These are phyloP conservation scores for Ensete glaucum DNA, from an alignment of 176 grass and related monocot species.

Conservation along the genomic window DNA sequence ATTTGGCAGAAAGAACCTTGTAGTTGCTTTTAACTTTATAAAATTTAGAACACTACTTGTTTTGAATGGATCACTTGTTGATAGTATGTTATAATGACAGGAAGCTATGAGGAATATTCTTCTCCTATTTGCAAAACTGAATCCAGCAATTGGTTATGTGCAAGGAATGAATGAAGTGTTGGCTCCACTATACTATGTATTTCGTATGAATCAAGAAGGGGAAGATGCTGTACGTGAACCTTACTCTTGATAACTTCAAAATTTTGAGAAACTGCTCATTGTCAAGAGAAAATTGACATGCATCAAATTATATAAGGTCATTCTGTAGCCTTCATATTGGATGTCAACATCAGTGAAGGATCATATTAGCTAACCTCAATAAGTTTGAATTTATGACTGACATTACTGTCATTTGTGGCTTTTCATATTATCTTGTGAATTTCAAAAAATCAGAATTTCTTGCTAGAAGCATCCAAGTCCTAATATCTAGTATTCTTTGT, in stretches of 20 bases:
- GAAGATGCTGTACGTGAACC: slow-evolving; percentile 48
- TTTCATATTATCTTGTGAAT: neutral
- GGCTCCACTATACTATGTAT: slow-evolving; percentile 77
- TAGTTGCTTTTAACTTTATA: slow-evolving; percentile 19
- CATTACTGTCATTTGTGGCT: neutral
- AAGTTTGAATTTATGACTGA: neutral
- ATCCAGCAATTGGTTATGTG: slow-evolving; percentile 79
- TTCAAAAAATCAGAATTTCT: neutral
- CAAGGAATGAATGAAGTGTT: slow-evolving; percentile 99
- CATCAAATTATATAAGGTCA: neutral
- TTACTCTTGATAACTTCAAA: neutral
- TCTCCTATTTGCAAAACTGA: slow-evolving; percentile 86
- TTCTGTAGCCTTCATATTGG: neutral
- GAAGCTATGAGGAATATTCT: slow-evolving; percentile 81
- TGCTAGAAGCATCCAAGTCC: too few relatives aligned
- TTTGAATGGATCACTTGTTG: neutral
- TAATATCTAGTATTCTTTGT: neutral
- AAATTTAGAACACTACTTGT: neutral
- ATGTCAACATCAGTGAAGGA: neutral
- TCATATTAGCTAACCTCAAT: neutral
- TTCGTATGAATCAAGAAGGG: slow-evolving; percentile 46
- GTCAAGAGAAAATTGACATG: neutral
- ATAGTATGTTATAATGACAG: slow-evolving; percentile 30
- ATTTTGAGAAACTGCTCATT: neutral
- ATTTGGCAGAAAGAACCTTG: slow-evolving; percentile 44